Evolutionary conservation across 805 yeast species (phyloP).

Genomic region (Candida tallmaniae): DNA sequence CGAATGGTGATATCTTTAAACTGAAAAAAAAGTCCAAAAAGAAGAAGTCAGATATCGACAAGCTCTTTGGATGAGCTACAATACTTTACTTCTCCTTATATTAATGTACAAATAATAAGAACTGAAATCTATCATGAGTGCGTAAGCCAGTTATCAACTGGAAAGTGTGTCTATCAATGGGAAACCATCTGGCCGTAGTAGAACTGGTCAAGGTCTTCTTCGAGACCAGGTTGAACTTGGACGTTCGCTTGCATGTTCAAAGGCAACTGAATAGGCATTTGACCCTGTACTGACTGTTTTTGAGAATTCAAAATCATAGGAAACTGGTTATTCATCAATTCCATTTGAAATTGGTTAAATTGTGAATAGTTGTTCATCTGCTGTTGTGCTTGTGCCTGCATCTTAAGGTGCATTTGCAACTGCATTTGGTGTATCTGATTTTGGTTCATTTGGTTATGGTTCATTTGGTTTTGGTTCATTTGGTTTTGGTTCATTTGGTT

Average conservation of each 20-base stretch:
- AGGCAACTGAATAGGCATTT: conserved; percentile 6
- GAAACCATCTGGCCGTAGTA: too few relatives aligned
- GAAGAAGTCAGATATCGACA: conserved; percentile 21
- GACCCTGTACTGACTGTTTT: too few relatives aligned
- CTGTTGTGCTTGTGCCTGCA: too few relatives aligned
- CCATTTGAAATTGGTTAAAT: conserved; percentile 1
- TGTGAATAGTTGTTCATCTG: neutral
- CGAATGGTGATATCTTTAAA: conserved; percentile 5
- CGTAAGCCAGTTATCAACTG: too few relatives aligned
- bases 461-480: neutral
- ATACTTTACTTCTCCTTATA: too few relatives aligned
- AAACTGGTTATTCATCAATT: conserved; percentile 3
- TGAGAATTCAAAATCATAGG: conserved; percentile 2
- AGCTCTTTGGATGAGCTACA: conserved; percentile 6
- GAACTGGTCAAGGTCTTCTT: conserved; percentile 3
- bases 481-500: too few relatives aligned
- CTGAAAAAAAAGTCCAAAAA: conserved; percentile 34
- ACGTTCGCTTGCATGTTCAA: conserved; percentile 5
- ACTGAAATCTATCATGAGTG: too few relatives aligned
- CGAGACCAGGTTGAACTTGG: conserved; percentile 4
- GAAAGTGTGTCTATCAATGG: too few relatives aligned
- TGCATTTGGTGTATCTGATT: too few relatives aligned
- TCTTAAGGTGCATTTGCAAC: neutral
- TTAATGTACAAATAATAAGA: too few relatives aligned
- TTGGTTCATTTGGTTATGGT: neutral